phyloP scores from a whole-genome alignment of 139 green algal genomes.

The Chlamydomonas schloesseri region DNA sequence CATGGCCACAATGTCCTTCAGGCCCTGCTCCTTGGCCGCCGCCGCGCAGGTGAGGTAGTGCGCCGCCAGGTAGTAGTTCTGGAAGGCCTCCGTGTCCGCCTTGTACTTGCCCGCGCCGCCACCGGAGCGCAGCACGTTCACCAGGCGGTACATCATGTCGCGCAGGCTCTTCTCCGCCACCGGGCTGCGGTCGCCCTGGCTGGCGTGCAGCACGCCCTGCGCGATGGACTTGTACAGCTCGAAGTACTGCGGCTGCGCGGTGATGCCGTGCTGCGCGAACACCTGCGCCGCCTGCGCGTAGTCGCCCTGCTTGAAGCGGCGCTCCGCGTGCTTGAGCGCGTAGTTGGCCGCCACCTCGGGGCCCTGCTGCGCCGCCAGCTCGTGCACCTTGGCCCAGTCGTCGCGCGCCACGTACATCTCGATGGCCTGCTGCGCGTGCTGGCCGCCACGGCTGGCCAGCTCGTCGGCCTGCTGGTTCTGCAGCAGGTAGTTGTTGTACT shows the following conservation, averaged over 20 bases:
- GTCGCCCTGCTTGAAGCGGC: slow-evolving; percentile 67
- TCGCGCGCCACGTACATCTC: slow-evolving; percentile 72
- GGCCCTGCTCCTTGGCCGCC: slow-evolving; percentile 49
- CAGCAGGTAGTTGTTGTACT: slow-evolving; percentile 69
- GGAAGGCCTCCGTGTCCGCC: slow-evolving; percentile 61
- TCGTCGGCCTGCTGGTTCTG: slow-evolving; percentile 66
- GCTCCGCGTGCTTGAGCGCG: slow-evolving; percentile 72
- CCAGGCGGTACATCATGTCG: slow-evolving; percentile 60
- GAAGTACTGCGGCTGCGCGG: slow-evolving; percentile 56
- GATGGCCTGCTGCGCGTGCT: slow-evolving; percentile 57
- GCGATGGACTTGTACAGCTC: slow-evolving; percentile 79
- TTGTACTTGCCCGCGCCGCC: slow-evolving; percentile 36
- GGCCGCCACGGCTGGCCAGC: slow-evolving; percentile 58
- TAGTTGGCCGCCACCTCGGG: slow-evolving; percentile 63
- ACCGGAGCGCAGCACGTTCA: slow-evolving; percentile 43
- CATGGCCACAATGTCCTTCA: slow-evolving; percentile 74
- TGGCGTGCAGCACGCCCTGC: slow-evolving; percentile 64
- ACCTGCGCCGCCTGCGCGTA: slow-evolving; percentile 56
- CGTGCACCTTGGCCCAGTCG: slow-evolving; percentile 80
- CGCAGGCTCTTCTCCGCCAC: slow-evolving; percentile 57
- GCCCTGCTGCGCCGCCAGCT: slow-evolving; percentile 70
- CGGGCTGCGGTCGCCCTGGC: slow-evolving; percentile 37
- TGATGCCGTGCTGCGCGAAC: slow-evolving; percentile 64
- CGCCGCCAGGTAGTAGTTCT: slow-evolving; percentile 61
- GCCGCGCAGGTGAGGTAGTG: slow-evolving; percentile 64